Base-by-base conservation (phyloP, 345 rosid species). In the Linum tenue region DNA sequence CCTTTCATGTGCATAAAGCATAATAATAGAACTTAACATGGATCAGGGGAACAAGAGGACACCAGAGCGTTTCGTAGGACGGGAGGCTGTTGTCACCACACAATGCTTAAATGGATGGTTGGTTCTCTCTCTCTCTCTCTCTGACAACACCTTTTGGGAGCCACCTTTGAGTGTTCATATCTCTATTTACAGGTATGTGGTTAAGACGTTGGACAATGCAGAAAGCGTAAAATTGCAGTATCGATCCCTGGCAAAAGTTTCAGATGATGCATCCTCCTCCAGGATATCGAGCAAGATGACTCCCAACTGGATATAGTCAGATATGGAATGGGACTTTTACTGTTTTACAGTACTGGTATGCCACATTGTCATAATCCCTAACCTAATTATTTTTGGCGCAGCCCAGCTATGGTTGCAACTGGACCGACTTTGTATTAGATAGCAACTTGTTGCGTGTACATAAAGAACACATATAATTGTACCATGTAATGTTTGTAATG, bases 61-160 rank as follows among this genome's bases (percentile, higher is more conserved):
- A 9, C 98, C 96, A 4, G 83, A 79, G 68, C 85, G 90, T 59
- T 91, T 91, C 83, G 98, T 91, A 42, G 97, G 96, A 69, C 96
- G 97, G 37, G 87, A 85, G 78, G 96, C 97, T 59, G 82, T 88
- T 59, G 91, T 88, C 60, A 91, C 91, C 71, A 85, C 98, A 15
- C 98, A 89, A 51, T 91, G 98, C 94, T 77, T 91, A 75, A 89
- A 91, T 72, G 98, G 96, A 85, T 91, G 98, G 96, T 91, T 61
- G 64, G 86, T 82, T 22, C 10, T 64, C 39, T 65, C 42, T 58
- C 53, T 40, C 56, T 67, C 38, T 59, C 12, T 69, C 41, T 4
- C 58, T 3, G 14, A 4, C 12, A 41, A 41, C 44, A 41, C 44
- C 9, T 41, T 41, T 48, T 48, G 14, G 14, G 9, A 48, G 53